Base-by-base conservation (phyloP, 441 rosid genomes). In the Lepidium campestre region DNA sequence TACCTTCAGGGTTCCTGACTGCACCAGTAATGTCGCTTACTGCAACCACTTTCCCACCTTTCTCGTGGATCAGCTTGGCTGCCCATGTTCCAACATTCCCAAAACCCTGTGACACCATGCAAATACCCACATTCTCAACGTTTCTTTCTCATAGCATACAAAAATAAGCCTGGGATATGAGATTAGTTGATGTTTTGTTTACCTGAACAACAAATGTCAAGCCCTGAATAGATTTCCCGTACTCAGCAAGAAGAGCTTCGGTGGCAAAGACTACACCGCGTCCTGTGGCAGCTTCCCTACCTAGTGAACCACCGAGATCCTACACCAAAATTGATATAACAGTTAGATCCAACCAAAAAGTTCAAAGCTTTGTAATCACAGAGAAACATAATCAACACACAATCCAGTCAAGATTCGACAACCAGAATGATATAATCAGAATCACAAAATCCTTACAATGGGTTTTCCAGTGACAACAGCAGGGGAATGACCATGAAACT, bases 221-320 rank as follows among this genome's bases (percentile, higher is more conserved):
- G 12, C 86, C 90, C 59, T 83, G 60, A 55, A 94, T 74, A 8
- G 94, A 83, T 79, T 86, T 86, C 53, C 98, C 94, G 44, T 88
- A 72, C 65, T 94, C 98, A 64, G 90, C 86, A 66, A 94, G 97
- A 64, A 94, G 77, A 75, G 99, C 98, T 80, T 89, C 95, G 1
- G 96, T 84, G 5, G 97, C 98, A 68, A 66, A 91, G 56, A 90
- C 90, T 40, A 86, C 96, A 55, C 99, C 98, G 1, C 90, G 91
- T 10, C 99, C 98, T 27, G 99, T 91, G 37, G 99, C 98, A 75
- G 98, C 96, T 70, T 94, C 98, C 73, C 99, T 86, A 57, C 99
- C 98, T n/a, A 91, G 71, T 15, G 99, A 94, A 72, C 99, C 99
- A 60, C 99, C 99, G 49, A 91, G 94, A 86, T 90, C 98, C 99